Evolutionary conservation across 2,329 filamentous ascomycete species (phyloP), one percentile per base, ranked within the genome.

Genomic region (Diaporthe citriasiana): DNA sequence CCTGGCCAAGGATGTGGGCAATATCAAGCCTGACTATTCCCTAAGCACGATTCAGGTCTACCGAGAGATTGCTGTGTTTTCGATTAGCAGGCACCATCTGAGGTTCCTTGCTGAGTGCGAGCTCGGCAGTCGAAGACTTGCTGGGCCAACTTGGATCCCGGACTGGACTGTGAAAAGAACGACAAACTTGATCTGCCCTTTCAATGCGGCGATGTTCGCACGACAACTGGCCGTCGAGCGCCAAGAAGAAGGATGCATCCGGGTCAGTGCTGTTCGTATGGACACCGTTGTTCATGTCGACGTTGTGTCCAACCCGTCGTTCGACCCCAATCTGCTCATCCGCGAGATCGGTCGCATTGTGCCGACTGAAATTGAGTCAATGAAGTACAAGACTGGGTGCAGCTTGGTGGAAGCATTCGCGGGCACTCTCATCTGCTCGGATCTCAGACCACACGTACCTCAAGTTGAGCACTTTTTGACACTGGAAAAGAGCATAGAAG

Each of bases 361-460:
- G n/a, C 63, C 63, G 45, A 30, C 30, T n/a, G 45, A 68, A 10
- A 13, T 68, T 22, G 63, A 53, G 50, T 38, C 63, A 3, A 33
- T 8, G 22, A 25, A 30, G 12, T 68, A 68, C 63, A 68, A 40
- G 27, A 68, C 63, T 25, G 63, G 63, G 7, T 68, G 45, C 19
- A 55, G 47, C 35, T 13, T 68, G 27, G 4, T 53, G 47, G 65
- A 68, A 25, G 65, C 65, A 40, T 53, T 68, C 47, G 22, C 47
- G 10, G 65, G 65, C 33, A 27, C 47, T 25, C n/a, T 55, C 7
- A n/a, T 22, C 4, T n/a, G n/a, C n/a, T 27, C 25, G 33, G 47
- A 12, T 4, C 22, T 17, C 33, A 55, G 1, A 10, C 30, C 9
- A 7, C 17, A 2, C 7, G 12, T 35, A 8, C 17, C 22, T 19